Evolutionary conservation across 306 rosid genomes (phyloP), one percentile per base, ranked within the genome.

Genomic region (Hippophae gyantsensis): DNA sequence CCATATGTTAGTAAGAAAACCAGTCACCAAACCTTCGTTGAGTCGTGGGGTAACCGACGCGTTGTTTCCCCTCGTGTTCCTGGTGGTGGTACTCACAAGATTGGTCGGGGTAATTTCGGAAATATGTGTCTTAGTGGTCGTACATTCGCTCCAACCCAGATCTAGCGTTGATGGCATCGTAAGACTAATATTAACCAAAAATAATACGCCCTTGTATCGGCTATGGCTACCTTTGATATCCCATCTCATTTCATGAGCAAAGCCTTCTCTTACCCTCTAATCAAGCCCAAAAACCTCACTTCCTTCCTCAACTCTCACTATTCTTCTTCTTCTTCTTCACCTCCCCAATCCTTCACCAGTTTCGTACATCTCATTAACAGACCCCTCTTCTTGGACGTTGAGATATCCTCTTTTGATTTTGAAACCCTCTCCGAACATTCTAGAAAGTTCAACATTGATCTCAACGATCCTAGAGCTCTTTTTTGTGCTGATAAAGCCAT

Each of bases 401-500:
- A 85, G 62, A 52, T 76, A 49, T 56, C 62, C 9, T 64, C 69
- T 3, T 56, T 41, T 45, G 74, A 72, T 54, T 81, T 83, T 0
- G 76, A 67, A 18, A 60, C 71, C 5, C 79, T 83, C 27, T 27
- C 56, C 10, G 76, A 85, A 62, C 69, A 76, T 61, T 83, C 87
- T 68, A 18, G 18, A 18, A 18, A 18, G 18, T 18, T 18, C 18
- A 18, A 18, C 18, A 18, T 18, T 18, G 18, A 90, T 77, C 73
- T 83, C 60, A 86, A 81, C 9, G 98, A 92, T 48, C 96, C 96
- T 0, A 77, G 82, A 74, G 85, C 83, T 26, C 56, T 87, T 66
- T 74, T 85, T 62, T 77, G 96, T 43, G 82, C 82, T 12, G 80
- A 81, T 54, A 63, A 74, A 60, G 71, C 80, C 54, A 70, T 85